phyloP scores from a whole-genome alignment of 192 early-diverging fungal species.

The Fimicolochytrium jonesii region DNA sequence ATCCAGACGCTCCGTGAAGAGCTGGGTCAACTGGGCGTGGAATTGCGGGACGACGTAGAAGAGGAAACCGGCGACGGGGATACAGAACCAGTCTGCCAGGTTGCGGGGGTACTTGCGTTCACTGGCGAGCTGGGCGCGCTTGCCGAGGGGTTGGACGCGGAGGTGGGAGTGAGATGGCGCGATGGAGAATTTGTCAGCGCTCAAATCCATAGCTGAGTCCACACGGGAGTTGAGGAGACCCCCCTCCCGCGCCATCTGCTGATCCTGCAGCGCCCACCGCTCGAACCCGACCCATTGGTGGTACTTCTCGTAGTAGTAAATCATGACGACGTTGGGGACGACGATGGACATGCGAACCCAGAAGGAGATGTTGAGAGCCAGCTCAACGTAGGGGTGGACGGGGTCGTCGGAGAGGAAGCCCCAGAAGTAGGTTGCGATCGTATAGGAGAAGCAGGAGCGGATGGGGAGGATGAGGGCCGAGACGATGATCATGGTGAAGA shows the following conservation, averaged over 20 bases:
- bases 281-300: conserved; percentile 46
- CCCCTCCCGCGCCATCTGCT: not conserved
- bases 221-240: not conserved
- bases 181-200: not conserved
- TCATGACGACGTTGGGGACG: conserved; percentile 39
- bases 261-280: conserved; percentile 45
- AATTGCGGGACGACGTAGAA: conserved; percentile 48
- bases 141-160: conserved; percentile 41
- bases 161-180: conserved; percentile 18
- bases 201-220: conserved; percentile 24
- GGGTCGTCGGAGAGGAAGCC: conserved; percentile 13
- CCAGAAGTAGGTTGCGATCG: conserved; percentile 25
- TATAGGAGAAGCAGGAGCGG: conserved; percentile 15
- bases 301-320: conserved; percentile 51
- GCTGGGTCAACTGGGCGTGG: conserved; percentile 46
- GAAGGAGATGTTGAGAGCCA: conserved; percentile 26
- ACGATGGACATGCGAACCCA: conserved; percentile 38
- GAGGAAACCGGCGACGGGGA: conserved; percentile 41
- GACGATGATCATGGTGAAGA: conserved; percentile 33
- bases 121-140: conserved; percentile 31
- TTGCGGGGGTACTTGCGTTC: conserved; percentile 28
- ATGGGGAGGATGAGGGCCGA: conserved; percentile 34
- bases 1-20: conserved; percentile 48
- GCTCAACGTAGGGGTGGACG: conserved; percentile 36
- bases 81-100: conserved; percentile 39